These are phyloP conservation scores for Monilinia fructicola DNA, from an alignment of 2,329 filamentous ascomycete genomes.

Conservation along the genomic window DNA sequence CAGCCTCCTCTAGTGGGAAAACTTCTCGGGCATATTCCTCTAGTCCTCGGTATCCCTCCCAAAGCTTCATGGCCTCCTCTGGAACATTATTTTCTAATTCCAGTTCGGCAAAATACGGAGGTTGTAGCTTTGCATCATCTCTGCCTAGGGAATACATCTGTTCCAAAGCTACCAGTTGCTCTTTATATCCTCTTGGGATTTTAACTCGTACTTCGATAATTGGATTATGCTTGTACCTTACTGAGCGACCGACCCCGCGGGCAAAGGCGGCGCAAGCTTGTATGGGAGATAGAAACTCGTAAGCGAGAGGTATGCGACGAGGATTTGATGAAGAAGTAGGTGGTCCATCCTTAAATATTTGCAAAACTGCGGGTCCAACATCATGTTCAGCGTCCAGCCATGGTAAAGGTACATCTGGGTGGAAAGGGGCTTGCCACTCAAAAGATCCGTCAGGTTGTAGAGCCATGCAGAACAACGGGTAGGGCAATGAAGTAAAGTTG, in stretches of 20 bases:
- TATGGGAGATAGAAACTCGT: conserved; percentile 79
- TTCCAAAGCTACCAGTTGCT: conserved; percentile 74
- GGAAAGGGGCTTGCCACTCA: conserved; percentile 90
- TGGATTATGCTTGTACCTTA: conserved; percentile 69
- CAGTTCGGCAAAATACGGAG: conserved; percentile 61
- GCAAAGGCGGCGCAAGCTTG: conserved; percentile 82
- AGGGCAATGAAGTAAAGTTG: conserved; percentile 91
- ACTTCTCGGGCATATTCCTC: conserved; percentile 95
- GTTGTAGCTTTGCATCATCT: conserved; percentile 52
- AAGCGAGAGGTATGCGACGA: conserved; percentile 79
- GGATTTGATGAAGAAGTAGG: conserved; percentile 60
- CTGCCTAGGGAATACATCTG: conserved; percentile 53
- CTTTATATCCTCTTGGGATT: conserved; percentile 83
- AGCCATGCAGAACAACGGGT: conserved; percentile 95
- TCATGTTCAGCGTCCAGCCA: conserved; percentile 98
- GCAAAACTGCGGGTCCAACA: conserved; percentile 84
- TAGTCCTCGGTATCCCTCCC: conserved; percentile 87
- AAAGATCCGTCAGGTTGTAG: conserved; percentile 82
- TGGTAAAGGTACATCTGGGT: conserved; percentile 82
- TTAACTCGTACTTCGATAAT: conserved; percentile 82
- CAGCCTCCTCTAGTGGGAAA: conserved; percentile 90
- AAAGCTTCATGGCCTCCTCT: conserved; percentile 73
- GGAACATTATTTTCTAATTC: conserved; percentile 65
- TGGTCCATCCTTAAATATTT: conserved; percentile 92
- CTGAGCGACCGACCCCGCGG: conserved; percentile 72